phyloP scores from a whole-genome alignment of 1,284 basidiomycete species.

The Trametes pubescens region DNA sequence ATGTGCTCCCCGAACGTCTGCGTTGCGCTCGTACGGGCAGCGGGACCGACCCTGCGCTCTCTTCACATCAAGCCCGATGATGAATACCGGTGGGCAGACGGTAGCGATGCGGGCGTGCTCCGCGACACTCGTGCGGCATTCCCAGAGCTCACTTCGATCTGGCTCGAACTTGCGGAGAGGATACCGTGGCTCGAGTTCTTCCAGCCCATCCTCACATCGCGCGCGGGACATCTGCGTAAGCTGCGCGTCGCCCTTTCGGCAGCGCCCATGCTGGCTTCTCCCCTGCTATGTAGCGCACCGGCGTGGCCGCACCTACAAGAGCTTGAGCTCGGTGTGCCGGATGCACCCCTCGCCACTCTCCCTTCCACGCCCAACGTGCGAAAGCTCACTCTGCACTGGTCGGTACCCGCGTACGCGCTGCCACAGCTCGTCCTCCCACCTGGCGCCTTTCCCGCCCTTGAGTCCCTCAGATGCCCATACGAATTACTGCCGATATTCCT shows the following conservation, averaged over 20 bases:
- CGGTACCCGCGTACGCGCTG: background rate
- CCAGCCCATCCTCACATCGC: background rate
- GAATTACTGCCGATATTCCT: background rate
- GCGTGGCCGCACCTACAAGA: background rate
- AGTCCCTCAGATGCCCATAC: background rate
- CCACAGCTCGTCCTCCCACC: background rate
- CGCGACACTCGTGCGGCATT: background rate
- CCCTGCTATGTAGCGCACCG: background rate
- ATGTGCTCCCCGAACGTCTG: background rate
- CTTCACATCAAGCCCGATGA: background rate
- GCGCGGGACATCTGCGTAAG: background rate
- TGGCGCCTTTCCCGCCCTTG: constrained; percentile 1
- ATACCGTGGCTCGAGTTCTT: background rate
- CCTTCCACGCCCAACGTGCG: background rate
- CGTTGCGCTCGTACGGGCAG: background rate
- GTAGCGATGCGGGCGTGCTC: background rate
- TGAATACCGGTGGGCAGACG: background rate
- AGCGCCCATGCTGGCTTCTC: background rate
- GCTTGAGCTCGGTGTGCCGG: background rate
- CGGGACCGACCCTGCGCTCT: constrained; percentile 1
- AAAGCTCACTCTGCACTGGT: background rate
- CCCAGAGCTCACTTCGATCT: background rate
- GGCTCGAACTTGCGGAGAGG: background rate
- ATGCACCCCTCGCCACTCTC: background rate
- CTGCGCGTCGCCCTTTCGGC: too few relatives aligned